phyloP scores from a whole-genome alignment of 108 stramenopile genomes.

The Epipyxis sp. region DNA sequence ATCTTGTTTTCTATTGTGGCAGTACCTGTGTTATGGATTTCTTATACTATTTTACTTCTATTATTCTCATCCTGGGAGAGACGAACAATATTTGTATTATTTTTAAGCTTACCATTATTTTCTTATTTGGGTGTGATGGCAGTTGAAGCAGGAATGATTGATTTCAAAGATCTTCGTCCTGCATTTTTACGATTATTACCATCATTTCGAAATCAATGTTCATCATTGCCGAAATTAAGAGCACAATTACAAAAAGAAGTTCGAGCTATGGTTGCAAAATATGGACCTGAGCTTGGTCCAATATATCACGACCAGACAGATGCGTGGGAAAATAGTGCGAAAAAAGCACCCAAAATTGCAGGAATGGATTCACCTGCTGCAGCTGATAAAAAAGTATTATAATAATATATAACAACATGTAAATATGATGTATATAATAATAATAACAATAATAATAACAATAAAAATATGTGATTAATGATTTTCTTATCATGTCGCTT shows the following conservation, averaged over 20 bases:
- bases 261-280: conserved; percentile 41
- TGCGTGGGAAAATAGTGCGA: conserved; percentile 39
- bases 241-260: conserved; percentile 44
- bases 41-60: conserved; percentile 68
- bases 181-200: conserved; percentile 49
- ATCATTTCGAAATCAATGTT: conserved; percentile 34
- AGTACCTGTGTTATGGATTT: conserved; percentile 83
- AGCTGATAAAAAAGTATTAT: too few relatives aligned
- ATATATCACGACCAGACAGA: conserved; percentile 40
- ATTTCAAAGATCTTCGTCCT: conserved; percentile 83
- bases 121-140: conserved; percentile 84
- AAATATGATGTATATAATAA: too few relatives aligned
- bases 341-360: neutral
- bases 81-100: conserved; percentile 69
- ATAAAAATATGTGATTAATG: too few relatives aligned
- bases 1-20: conserved; percentile 88
- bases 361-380: too few relatives aligned
- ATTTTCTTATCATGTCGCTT: too few relatives aligned
- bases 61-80: conserved; percentile 68
- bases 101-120: conserved; percentile 80
- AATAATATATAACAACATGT: too few relatives aligned
- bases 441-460: too few relatives aligned
- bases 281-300: conserved; percentile 49
- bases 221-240: conserved; percentile 38
- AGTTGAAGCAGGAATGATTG: conserved; percentile 86